Evolutionary conservation across 495 filamentous ascomycete species (phyloP), one percentile per base, ranked within the genome.

Genomic region (Podospora comata): DNA sequence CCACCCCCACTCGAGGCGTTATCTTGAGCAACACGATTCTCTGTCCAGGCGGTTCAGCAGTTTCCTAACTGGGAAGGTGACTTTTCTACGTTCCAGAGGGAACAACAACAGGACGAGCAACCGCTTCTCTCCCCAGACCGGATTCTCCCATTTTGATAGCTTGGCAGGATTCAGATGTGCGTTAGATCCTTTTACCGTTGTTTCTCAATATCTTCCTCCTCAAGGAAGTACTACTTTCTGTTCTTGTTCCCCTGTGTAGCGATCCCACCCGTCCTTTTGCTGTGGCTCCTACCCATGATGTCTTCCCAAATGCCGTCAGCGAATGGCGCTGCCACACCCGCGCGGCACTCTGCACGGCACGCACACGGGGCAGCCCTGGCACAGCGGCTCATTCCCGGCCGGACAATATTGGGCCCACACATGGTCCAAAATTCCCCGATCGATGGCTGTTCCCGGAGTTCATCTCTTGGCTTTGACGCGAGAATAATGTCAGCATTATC

Each of bases 21-120:
- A 30, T 32, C 59, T 26, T 32, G 23, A 26, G 30, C 27, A 30
- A 11, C 30, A 32, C 30, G 7, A 7, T 32, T 32, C 30, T 32
- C 30, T 32, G 4, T 32, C 7, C 30, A 23, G 6, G 19, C 19
- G 19, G 20, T 59, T 20, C 5, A 7, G 19, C 53, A 27, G 48
- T 66, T 62, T 66, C 68, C 68, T 59, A 70, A 44, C 48, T 59
- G 44, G 64, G 64, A 66, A 70, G 64, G 68, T 63, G 64, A 70
- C 19, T 20, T 39, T 13, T 2, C 3, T 18, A 62, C 3, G 20
- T 28, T 23, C 57, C 23, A 19, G 11, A 44, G 48, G 59, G n/a
- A 66, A 20, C 27, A 48, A n/a, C 57, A 19, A 48, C 9, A 48
- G 15, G 2, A 48, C 39, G 39, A 48, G 15, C 15, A 13, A 48